Conservation (phyloP, 2,329 filamentous ascomycete genomes). For the Botrytis fragariae region DNA sequence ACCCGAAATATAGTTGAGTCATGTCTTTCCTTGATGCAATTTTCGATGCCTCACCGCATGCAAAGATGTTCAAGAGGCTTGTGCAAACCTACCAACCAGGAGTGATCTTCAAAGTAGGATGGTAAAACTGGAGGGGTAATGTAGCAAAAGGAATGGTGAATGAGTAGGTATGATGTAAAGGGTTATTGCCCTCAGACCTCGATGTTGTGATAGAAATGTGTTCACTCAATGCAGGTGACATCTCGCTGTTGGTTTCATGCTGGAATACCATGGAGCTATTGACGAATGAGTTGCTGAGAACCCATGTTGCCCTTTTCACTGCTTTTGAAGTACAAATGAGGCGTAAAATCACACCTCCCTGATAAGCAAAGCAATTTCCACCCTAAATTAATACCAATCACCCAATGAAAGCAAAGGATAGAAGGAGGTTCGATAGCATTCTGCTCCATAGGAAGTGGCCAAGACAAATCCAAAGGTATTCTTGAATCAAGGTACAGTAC, state of each 20-base stretch:
- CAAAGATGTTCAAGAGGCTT: background rate
- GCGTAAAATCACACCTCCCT: background rate
- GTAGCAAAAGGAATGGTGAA: background rate
- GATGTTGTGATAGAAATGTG: background rate
- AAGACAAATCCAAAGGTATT: background rate
- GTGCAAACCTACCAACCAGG: background rate
- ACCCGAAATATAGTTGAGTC: background rate
- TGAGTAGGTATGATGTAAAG: background rate
- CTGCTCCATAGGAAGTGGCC: background rate
- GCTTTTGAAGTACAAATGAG: slow-evolving; percentile 2
- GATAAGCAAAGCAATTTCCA: background rate
- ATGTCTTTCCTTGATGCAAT: background rate
- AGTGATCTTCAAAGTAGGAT: background rate
- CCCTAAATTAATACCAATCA: background rate
- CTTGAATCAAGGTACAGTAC: background rate
- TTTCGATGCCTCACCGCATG: background rate
- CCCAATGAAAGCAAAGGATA: background rate
- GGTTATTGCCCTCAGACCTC: background rate
- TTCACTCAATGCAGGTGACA: background rate
- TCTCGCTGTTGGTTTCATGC: background rate
- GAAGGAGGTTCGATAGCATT: background rate
- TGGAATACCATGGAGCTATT: background rate
- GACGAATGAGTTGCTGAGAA: background rate
- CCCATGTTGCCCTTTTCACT: background rate
- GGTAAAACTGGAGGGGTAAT: slow-evolving; percentile 7